These are phyloP conservation scores for Allium sativum DNA, from an alignment of 106 monocot genomes.

Conservation along the genomic window DNA sequence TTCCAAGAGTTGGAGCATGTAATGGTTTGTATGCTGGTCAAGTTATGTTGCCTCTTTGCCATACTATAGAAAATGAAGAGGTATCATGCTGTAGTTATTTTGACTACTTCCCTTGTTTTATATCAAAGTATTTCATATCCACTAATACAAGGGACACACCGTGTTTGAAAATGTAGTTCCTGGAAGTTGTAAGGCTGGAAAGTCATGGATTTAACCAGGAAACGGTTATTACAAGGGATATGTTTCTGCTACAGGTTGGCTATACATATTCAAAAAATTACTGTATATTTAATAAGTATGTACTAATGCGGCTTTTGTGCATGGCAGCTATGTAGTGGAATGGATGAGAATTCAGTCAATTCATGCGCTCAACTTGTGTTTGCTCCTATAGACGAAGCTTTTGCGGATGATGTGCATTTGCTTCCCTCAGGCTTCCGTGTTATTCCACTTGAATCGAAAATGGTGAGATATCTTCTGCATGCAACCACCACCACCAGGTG, in stretches of 20 bases:
- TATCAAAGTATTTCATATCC: background rate
- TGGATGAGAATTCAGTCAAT: constrained; percentile 64
- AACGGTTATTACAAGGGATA: constrained; percentile 58
- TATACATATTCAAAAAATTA: background rate
- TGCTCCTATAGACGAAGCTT: constrained; percentile 92
- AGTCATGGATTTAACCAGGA: constrained; percentile 58
- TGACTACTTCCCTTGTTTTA: background rate
- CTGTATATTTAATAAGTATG: background rate
- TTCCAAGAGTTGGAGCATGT: constrained; percentile 43
- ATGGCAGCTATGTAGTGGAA: constrained; percentile 69
- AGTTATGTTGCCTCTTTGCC: constrained; percentile 68
- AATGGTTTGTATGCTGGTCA: constrained; percentile 53
- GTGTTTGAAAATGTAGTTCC: constrained; percentile 26
- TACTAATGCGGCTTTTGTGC: background rate
- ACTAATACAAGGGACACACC: no score
- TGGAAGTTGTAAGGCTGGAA: constrained; percentile 83
- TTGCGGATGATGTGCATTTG: constrained; percentile 76
- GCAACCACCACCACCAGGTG: background rate
- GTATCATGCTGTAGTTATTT: constrained; percentile 11
- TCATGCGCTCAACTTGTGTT: constrained; percentile 83
- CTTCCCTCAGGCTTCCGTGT: constrained; percentile 89
- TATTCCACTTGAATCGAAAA: constrained; percentile 66
- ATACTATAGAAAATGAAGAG: constrained; percentile 90
- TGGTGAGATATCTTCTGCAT: constrained; percentile 18
- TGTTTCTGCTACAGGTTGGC: constrained; percentile 72